phyloP scores from a whole-genome alignment of 345 rosid genomes.

The Eucalyptus guilfoylei region DNA sequence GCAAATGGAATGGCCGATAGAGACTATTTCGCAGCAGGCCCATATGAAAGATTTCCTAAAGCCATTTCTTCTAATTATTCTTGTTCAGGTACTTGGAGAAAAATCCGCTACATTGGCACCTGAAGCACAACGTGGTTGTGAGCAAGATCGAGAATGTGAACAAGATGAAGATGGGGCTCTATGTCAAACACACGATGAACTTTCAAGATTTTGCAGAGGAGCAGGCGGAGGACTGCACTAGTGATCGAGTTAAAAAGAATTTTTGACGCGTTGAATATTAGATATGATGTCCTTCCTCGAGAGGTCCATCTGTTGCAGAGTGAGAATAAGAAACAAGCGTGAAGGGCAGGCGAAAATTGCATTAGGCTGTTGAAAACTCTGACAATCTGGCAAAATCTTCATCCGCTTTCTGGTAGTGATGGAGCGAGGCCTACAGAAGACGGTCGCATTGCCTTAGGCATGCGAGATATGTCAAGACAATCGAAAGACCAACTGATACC shows the following conservation, averaged over 20 bases:
- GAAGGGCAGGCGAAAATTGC: background rate
- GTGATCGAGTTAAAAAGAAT: constrained; percentile 36
- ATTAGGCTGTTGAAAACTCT: background rate
- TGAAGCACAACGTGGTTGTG: constrained; percentile 22
- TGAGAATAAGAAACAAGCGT: background rate
- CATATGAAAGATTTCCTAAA: too few species aligned
- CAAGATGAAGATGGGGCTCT: constrained; percentile 33
- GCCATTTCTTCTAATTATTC: too few species aligned
- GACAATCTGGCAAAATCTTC: background rate
- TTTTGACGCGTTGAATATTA: constrained; percentile 37
- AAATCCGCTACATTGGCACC: constrained; percentile 33
- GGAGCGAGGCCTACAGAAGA: background rate
- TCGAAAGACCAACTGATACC: background rate
- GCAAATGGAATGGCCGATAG: too few species aligned
- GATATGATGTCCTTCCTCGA: constrained; percentile 40
- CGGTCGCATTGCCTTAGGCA: background rate
- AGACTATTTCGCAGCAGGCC: too few species aligned
- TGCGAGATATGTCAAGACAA: background rate
- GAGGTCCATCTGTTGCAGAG: constrained; percentile 21
- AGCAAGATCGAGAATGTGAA: constrained; percentile 43
- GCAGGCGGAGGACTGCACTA: constrained; percentile 33
- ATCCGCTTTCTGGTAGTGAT: background rate
- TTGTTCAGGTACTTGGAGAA: constrained; percentile 7
- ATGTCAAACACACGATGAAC: constrained; percentile 35
- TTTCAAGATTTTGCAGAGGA: constrained; percentile 46